Percentiles rank a stretch among this genome's conserved stretches.
phyloP scores from a whole-genome alignment of 352 stramenopile genomes.

The Thalassiosira ordinaria region DNA sequence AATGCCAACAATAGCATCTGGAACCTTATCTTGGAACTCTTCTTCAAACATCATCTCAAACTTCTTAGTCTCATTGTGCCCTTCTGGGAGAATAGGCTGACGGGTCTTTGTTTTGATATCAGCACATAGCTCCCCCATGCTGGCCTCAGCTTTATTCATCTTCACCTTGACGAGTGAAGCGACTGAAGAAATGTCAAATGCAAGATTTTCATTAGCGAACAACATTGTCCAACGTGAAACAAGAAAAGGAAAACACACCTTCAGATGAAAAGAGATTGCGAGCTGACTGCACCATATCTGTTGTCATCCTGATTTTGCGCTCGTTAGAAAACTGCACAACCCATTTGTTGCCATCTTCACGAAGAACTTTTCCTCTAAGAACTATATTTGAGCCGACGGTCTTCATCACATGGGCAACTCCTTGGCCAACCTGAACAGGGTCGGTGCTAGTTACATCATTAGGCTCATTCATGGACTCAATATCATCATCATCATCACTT shows the following conservation, averaged over 20 bases:
- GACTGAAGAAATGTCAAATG: too few relatives aligned
- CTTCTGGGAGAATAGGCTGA: constrained; percentile 14
- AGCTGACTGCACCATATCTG: constrained; percentile 6
- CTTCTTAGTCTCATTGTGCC: constrained; percentile 26
- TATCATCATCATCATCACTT: not conserved
- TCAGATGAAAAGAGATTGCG: too few relatives aligned
- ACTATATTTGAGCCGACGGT: constrained; percentile 19
- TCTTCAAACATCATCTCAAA: constrained; percentile 46
- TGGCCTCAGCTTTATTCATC: constrained; percentile 18
- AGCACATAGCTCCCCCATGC: constrained; percentile 13
- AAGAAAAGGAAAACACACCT: too few relatives aligned
- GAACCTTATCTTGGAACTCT: constrained; percentile 25
- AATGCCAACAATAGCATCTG: constrained; percentile 38
- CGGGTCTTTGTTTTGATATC: not conserved
- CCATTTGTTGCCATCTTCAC: constrained; percentile 27
- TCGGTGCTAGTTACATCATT: constrained; percentile 10
- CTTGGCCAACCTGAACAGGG: constrained; percentile 23
- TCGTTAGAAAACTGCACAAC: constrained; percentile 26
- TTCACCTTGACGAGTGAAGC: too few relatives aligned
- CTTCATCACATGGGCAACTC: constrained; percentile 32
- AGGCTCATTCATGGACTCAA: not conserved
- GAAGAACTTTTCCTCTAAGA: constrained; percentile 18
- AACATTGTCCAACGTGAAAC: too few relatives aligned
- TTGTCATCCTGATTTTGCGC: constrained; percentile 27
- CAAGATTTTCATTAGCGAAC: too few relatives aligned